Evolutionary conservation across 2,329 filamentous ascomycete species (phyloP).

Genomic region (Diaporthe amygdali): DNA sequence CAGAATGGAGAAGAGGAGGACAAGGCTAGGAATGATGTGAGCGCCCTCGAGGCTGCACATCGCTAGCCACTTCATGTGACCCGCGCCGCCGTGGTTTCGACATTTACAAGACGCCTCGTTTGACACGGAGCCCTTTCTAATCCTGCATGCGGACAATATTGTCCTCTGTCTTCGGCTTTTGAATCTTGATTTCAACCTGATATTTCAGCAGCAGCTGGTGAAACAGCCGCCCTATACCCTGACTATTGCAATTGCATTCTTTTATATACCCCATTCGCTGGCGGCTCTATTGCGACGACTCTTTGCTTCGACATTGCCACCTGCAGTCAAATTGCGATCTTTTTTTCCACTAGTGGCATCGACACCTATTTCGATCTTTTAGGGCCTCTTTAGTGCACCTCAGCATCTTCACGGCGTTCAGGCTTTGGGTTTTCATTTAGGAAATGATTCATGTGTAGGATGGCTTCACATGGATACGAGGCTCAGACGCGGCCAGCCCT

Average conservation of each 20-base stretch:
- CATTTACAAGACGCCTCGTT: neutral
- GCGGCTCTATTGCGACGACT: neutral
- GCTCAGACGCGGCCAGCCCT: neutral
- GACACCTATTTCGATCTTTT: neutral
- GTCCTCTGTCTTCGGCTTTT: slow-evolving; percentile 1
- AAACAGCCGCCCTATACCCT: slow-evolving; percentile 12
- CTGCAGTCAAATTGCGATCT: neutral
- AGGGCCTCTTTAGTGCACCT: neutral
- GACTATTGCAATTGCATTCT: slow-evolving; percentile 9
- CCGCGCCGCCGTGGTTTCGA: neutral
- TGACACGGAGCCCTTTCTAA: neutral
- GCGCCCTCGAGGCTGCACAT: neutral
- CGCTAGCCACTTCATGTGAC: neutral
- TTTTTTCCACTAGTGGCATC: neutral
- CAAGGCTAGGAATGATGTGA: slow-evolving; percentile 63
- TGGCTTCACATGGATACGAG: slow-evolving; percentile 4
- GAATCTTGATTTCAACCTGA: slow-evolving; percentile 8
- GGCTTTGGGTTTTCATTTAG: neutral
- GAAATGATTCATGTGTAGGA: slow-evolving; percentile 1
- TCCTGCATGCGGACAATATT: neutral
- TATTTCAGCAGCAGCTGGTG: slow-evolving; percentile 11
- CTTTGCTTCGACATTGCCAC: neutral
- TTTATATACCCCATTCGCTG: slow-evolving; percentile 11
- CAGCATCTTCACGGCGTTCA: slow-evolving; percentile 15
- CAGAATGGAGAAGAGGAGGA: slow-evolving; percentile 68